Base-by-base conservation (phyloP, 2,329 filamentous ascomycete species). In the Paracoccidioides lutzii region DNA sequence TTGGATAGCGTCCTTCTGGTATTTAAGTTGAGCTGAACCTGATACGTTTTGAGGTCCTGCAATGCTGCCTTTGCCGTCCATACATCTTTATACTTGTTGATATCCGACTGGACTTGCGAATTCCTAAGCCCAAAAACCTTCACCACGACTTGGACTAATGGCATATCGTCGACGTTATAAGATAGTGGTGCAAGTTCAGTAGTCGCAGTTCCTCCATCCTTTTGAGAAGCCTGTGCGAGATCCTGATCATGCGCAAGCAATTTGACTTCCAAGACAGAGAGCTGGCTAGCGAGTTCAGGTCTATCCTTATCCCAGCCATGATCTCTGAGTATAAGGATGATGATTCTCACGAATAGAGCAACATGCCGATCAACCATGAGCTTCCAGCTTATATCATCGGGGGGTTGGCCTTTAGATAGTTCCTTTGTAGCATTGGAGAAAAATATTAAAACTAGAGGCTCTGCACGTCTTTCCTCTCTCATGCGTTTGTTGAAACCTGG, bases 131-230 rank as follows among this genome's bases (percentile, higher is more conserved):
- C 87, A 71, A 97, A 98, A 60, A 96, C 87, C 63, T 80, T 84
- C 52, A 86, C 87, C 32, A 98, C 90, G 40, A 85, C 81, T 68
- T 93, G 85, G 33, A 95, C 93, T 72, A 96, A 80, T 41, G 85
- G 85, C 93, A 98, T 98, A 67, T 98, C 93, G 71, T 93, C 95
- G 67, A 97, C 85, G 70, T 96, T 88, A 70, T 95, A 88, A 66
- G 83, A 93, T 57, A 94, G 75, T 9, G 91, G 90, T 56, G 87
- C 79, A 28, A 91, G 87, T 69, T 96, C 91, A 60, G 93, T 79
- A 7, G 85, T 81, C 40, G 62, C 60, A 28, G 82, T 72, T 12
- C 82, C 78, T 63, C 78, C 76, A 54, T 80, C 77, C 64, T 81
- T 79, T 50, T 77, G 77, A 51, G 79, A 74, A 62, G 64, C 77